These are phyloP conservation scores for Pichia occidentalis DNA, from an alignment of 805 yeast genomes.

Conservation along the genomic window DNA sequence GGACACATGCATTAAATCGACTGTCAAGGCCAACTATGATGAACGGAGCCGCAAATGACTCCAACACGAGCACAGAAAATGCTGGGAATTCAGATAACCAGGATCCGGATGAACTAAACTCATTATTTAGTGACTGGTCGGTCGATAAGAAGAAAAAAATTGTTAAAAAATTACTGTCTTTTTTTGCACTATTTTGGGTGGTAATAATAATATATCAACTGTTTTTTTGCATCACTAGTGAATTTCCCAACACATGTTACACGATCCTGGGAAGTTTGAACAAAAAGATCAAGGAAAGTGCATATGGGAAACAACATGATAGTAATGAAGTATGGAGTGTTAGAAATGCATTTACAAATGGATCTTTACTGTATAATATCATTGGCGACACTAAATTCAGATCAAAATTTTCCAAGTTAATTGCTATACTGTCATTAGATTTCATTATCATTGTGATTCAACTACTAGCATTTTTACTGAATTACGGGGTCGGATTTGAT, in stretches of 20 bases:
- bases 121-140: background rate
- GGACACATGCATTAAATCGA: background rate
- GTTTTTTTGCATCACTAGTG: constrained; percentile 27
- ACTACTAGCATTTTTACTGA: constrained; percentile 25
- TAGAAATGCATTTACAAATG: constrained; percentile 27
- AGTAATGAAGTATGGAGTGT: constrained; percentile 10
- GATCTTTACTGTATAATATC: constrained; percentile 36
- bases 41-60: background rate
- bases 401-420: constrained; percentile 24
- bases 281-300: constrained; percentile 2
- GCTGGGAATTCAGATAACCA: background rate
- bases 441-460: constrained; percentile 27
- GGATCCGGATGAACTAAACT: background rate
- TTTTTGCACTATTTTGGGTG: constrained; percentile 21
- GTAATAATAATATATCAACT: constrained; percentile 32
- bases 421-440: constrained; percentile 28
- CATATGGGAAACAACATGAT: constrained; percentile 6
- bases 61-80: background rate
- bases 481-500: constrained; percentile 27
- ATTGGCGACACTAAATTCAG: constrained; percentile 38
- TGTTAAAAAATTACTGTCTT: constrained; percentile 21
- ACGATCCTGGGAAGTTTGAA: constrained; percentile 1
- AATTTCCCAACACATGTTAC: constrained; percentile 14
- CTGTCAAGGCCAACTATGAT: background rate
- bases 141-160: background rate